Conservation (phyloP, 805 yeast species). For the Sungouiozyma ichnusensis region DNA sequence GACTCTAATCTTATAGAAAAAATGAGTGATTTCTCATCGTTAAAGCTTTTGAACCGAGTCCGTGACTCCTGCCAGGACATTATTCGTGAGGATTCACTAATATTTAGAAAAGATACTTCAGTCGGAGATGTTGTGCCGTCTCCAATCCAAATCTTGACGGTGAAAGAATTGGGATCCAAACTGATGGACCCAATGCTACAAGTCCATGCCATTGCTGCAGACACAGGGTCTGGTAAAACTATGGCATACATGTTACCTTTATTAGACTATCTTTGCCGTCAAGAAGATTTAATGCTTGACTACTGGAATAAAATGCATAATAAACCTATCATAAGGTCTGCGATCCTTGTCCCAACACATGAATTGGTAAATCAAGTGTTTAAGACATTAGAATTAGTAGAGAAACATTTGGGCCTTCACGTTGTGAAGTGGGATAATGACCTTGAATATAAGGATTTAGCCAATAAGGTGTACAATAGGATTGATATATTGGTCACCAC, state of each 20-base stretch:
- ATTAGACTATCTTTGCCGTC: conserved; percentile 54
- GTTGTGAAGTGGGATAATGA: conserved; percentile 54
- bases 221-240: conserved; percentile 95
- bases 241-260: conserved; percentile 81
- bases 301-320: conserved; percentile 27
- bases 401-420: conserved; percentile 32
- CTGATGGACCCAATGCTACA: conserved; percentile 36
- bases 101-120: conserved; percentile 19
- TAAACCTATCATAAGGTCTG: conserved; percentile 47
- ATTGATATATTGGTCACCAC: conserved; percentile 79
- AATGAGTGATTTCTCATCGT: conserved; percentile 52
- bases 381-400: conserved; percentile 29
- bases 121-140: conserved; percentile 41
- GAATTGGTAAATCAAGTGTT: conserved; percentile 79
- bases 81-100: conserved; percentile 36
- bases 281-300: conserved; percentile 33
- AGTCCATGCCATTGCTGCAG: conserved; percentile 80
- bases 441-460: conserved; percentile 42
- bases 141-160: conserved; percentile 73
- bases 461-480: conserved; percentile 38
- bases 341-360: conserved; percentile 81
- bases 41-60: conserved; percentile 57
- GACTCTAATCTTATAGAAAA: conserved; percentile 35
- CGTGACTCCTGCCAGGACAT: conserved; percentile 49
- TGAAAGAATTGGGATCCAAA: conserved; percentile 29